Conservation (phyloP, 2,329 filamentous ascomycete species). For the Xylaria sp. region DNA sequence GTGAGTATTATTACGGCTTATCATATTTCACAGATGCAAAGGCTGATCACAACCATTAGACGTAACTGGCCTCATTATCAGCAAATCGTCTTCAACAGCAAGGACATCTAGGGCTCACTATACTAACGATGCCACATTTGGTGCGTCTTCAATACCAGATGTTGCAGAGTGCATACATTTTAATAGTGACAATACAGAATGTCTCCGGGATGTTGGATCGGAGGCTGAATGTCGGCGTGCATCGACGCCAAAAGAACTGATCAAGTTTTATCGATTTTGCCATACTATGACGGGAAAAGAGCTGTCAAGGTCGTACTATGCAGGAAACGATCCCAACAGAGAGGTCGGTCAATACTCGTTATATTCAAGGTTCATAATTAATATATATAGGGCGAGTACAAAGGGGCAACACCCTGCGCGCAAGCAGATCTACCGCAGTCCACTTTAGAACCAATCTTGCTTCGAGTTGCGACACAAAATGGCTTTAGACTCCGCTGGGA, state of each 20-base stretch:
- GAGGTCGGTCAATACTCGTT: not conserved
- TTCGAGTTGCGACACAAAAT: constrained; percentile 23
- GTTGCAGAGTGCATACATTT: not conserved
- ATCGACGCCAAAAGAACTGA: constrained; percentile 17
- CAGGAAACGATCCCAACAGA: constrained; percentile 14
- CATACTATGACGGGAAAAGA: constrained; percentile 24
- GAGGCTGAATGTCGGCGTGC: constrained; percentile 15
- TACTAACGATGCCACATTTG: constrained; percentile 24
- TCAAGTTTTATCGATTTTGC: constrained; percentile 25
- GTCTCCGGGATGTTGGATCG: constrained; percentile 21
- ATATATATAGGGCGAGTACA: constrained; percentile 24
- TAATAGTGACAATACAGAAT: constrained; percentile 13
- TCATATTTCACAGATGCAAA: not conserved
- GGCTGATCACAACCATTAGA: constrained; percentile 7
- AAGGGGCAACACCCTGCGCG: constrained; percentile 16
- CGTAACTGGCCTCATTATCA: constrained; percentile 24
- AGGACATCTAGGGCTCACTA: constrained; percentile 23
- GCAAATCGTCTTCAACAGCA: constrained; percentile 23
- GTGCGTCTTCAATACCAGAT: not conserved
- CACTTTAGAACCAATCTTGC: constrained; percentile 22
- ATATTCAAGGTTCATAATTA: not conserved
- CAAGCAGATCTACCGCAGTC: constrained; percentile 26
- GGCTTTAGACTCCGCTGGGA: constrained; percentile 26
- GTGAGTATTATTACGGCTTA: not conserved
- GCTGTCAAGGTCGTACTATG: constrained; percentile 22